A percentile compares a stretch with the other conserved stretches of the same genome.
Evolutionary conservation across 495 filamentous ascomycete genomes (phyloP).

Genomic region (Aspergillus baeticus): DNA sequence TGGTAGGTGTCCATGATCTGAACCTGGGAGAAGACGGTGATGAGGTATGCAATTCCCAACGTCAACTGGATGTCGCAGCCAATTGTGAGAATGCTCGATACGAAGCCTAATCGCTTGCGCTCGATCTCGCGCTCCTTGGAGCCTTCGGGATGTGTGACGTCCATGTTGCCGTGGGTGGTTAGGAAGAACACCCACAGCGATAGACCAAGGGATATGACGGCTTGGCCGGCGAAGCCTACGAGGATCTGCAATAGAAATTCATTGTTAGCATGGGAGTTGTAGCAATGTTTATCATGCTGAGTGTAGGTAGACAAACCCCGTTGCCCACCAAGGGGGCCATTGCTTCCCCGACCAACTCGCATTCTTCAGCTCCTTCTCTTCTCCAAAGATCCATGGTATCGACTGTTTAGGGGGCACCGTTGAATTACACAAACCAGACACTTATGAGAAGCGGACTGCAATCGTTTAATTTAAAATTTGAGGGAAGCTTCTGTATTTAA

Average conservation of each 20-base stretch:
- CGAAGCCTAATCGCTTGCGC: conserved; percentile 30
- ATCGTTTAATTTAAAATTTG: not conserved
- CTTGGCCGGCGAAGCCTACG: conserved; percentile 31
- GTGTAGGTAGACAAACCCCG: conserved; percentile 26
- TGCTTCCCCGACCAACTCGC: conserved; percentile 36
- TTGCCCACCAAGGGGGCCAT: conserved; percentile 36
- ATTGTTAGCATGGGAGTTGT: conserved; percentile 5
- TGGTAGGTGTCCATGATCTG: conserved; percentile 31
- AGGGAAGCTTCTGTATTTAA: not conserved
- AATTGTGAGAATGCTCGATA: conserved; percentile 33
- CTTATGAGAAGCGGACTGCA: not conserved
- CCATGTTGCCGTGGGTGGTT: conserved; percentile 39
- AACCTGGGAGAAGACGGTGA: conserved; percentile 24
- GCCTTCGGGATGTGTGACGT: conserved; percentile 26
- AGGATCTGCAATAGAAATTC: conserved; percentile 22
- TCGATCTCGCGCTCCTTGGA: conserved; percentile 26
- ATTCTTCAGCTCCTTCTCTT: conserved; percentile 19
- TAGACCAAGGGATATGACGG: conserved; percentile 26
- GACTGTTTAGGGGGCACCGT: not conserved
- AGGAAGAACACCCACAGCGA: conserved; percentile 42
- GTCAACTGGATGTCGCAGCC: conserved; percentile 35
- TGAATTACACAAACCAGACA: too few relatives aligned
- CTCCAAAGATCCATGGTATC: conserved; percentile 15
- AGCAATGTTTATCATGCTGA: not conserved
- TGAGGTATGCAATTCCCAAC: conserved; percentile 22